A percentile compares a stretch with the other conserved stretches of the same genome.
phyloP scores from a whole-genome alignment of 1,284 basidiomycete genomes.

The Tylopilus sp. region DNA sequence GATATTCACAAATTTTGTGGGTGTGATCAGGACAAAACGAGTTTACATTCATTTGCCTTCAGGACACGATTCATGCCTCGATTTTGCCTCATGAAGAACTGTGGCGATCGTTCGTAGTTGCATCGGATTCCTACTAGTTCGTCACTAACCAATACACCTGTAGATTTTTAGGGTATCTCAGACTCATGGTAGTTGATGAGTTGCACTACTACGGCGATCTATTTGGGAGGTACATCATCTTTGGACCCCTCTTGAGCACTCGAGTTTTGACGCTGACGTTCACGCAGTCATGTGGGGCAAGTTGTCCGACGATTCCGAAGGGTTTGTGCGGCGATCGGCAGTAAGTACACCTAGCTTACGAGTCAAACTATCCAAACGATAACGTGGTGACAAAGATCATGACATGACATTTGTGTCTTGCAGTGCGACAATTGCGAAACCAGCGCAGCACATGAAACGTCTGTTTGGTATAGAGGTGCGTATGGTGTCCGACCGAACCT shows the following conservation, averaged over 20 bases:
- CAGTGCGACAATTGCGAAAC: slow-evolving; percentile 90
- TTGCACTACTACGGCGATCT: slow-evolving; percentile 83
- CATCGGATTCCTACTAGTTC: neutral
- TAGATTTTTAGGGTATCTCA: slow-evolving; percentile 81
- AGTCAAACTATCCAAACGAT: neutral
- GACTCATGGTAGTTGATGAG: slow-evolving; percentile 88
- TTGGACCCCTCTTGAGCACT: too few species aligned
- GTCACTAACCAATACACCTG: slow-evolving; percentile 7
- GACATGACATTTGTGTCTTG: slow-evolving; percentile 84
- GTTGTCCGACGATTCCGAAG: slow-evolving; percentile 82
- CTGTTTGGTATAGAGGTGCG: slow-evolving; percentile 76
- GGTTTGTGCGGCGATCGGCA: slow-evolving; percentile 88
- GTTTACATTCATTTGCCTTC: slow-evolving; percentile 9
- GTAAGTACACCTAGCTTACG: slow-evolving; percentile 55
- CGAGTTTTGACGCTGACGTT: slow-evolving; percentile 7
- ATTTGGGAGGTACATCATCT: slow-evolving; percentile 69
- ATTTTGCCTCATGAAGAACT: slow-evolving; percentile 88
- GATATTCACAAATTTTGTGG: slow-evolving; percentile 83
- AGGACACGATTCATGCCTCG: slow-evolving; percentile 92
- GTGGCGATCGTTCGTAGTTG: slow-evolving; percentile 75
- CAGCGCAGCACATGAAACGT: slow-evolving; percentile 79
- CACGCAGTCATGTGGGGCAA: slow-evolving; percentile 79
- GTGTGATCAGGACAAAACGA: slow-evolving; percentile 28
- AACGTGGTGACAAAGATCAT: slow-evolving; percentile 56
- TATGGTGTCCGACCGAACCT: neutral